A percentile compares a stretch with the other conserved stretches of the same genome.
These are phyloP conservation scores for Leccinum rimulosum DNA, from an alignment of 768 basidiomycete species.

Conservation along the genomic window DNA sequence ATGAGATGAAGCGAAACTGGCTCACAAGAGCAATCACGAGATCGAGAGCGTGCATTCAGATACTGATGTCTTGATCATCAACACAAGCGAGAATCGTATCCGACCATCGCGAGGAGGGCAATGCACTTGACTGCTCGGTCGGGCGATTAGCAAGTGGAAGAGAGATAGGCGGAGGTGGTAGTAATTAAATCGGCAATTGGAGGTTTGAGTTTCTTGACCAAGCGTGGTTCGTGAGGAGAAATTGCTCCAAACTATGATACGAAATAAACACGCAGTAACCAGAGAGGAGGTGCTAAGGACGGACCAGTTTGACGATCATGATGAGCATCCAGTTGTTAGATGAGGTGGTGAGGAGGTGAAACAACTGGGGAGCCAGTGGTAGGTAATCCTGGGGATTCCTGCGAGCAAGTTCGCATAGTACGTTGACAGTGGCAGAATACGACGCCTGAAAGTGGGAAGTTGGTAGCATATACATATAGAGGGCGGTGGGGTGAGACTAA, in stretches of 20 bases:
- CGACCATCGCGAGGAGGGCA: conserved; percentile 85
- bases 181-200: conserved; percentile 95
- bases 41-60: conserved; percentile 93
- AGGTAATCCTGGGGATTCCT: conserved; percentile 79
- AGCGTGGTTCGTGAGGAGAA: conserved; percentile 86
- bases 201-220: conserved; percentile 91
- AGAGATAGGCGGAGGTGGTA: conserved; percentile 90
- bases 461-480: neutral
- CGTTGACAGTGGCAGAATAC: conserved; percentile 90
- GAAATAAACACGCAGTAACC: neutral
- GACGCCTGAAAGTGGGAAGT: conserved; percentile 55
- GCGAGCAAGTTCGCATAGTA: conserved; percentile 88
- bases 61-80: conserved; percentile 92
- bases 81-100: conserved; percentile 87
- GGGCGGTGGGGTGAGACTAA: conserved; percentile 23
- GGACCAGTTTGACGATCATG: conserved; percentile 93
- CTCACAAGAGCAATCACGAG: conserved; percentile 90
- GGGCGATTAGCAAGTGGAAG: conserved; percentile 37
- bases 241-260: conserved; percentile 80
- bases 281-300: conserved; percentile 17
- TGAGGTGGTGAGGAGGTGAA: conserved; percentile 88
- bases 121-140: conserved; percentile 88
- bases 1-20: neutral
- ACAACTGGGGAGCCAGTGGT: conserved; percentile 85
- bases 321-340: conserved; percentile 99